A percentile compares a stretch with the other conserved stretches of the same genome.
Evolutionary conservation across 139 green algal genomes (phyloP).

Genomic region (Asterochloris sp.): DNA sequence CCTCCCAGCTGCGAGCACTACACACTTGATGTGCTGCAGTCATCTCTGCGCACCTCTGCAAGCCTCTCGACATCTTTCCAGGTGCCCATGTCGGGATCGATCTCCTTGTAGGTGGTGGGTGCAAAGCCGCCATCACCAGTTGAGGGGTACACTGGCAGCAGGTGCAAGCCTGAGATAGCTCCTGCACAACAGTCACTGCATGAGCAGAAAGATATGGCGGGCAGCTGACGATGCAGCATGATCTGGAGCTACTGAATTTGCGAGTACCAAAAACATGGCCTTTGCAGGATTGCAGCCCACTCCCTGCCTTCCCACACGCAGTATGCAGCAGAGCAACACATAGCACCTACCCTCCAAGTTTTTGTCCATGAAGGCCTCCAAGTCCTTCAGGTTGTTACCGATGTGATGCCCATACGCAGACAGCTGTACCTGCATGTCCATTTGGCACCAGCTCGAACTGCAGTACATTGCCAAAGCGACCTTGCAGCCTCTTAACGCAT

Average conservation of each 20-base stretch:
- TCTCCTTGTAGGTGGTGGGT: constrained; percentile 34
- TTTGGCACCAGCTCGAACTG: not conserved
- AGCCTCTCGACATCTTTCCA: constrained; percentile 20
- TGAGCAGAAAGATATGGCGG: not conserved
- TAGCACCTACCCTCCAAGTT: constrained; percentile 14
- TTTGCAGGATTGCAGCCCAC: not conserved
- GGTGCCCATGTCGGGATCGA: constrained; percentile 34
- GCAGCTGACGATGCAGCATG: not conserved
- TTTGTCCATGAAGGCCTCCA: constrained; percentile 30
- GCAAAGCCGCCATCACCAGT: constrained; percentile 48
- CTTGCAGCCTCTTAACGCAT: not conserved
- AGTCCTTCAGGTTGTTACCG: constrained; percentile 25
- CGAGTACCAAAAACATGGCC: not conserved
- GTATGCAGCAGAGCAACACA: not conserved
- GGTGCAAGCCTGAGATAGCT: constrained; percentile 33
- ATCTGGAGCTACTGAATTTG: not conserved
- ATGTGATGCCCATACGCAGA: constrained; percentile 32
- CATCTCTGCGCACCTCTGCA: too few species aligned
- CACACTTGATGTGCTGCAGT: too few species aligned
- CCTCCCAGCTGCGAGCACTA: too few species aligned
- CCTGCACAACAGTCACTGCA: constrained; percentile 21
- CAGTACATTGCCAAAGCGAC: not conserved
- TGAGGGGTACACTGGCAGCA: constrained; percentile 47
- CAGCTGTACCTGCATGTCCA: constrained; percentile 29
- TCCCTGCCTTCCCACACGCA: not conserved